Base-by-base conservation (phyloP, 345 rosid genomes). In the Hibiscus syriacus region DNA sequence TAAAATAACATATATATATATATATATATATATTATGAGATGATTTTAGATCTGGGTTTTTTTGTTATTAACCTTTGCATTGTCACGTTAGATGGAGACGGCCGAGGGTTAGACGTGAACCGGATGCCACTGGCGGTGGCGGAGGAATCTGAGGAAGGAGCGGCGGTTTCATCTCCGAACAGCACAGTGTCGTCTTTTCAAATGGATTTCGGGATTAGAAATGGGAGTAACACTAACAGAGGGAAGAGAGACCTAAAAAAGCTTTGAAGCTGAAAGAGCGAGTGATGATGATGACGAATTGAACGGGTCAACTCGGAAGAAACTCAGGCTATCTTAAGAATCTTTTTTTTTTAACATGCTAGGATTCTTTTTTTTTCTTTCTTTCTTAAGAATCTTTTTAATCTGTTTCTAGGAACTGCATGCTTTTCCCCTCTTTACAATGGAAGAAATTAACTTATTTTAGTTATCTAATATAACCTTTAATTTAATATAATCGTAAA, bases 321-420 rank as follows among this genome's bases (percentile, higher is more conserved):
- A 93, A 77, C 96, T 93, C 23, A 86, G 97, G 66, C 90, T 93
- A 36, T 86, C 97, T n/a, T n/a, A n/a, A n/a, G n/a, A n/a, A n/a
- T n/a, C n/a, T n/a, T n/a, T n/a, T n/a, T n/a, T n/a, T n/a, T n/a
- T n/a, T n/a, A n/a, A n/a, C n/a, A n/a, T n/a, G n/a, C n/a, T n/a
- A n/a, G n/a, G n/a, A n/a, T n/a, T n/a, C n/a, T n/a, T n/a, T n/a
- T n/a, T n/a, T n/a, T n/a, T n/a, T n/a, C n/a, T n/a, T n/a, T n/a
- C n/a, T n/a, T n/a, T n/a, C n/a, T n/a, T n/a, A n/a, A n/a, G n/a
- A n/a, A n/a, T n/a, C n/a, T n/a, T n/a, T n/a, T n/a, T n/a, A n/a
- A n/a, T n/a, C n/a, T n/a, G n/a, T n/a, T n/a, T n/a, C n/a, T n/a
- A n/a, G n/a, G n/a, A n/a, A n/a, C n/a, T n/a, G n/a, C n/a, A n/a